Base-by-base conservation (phyloP, 1,284 basidiomycete genomes). In the Peniophora sp. region DNA sequence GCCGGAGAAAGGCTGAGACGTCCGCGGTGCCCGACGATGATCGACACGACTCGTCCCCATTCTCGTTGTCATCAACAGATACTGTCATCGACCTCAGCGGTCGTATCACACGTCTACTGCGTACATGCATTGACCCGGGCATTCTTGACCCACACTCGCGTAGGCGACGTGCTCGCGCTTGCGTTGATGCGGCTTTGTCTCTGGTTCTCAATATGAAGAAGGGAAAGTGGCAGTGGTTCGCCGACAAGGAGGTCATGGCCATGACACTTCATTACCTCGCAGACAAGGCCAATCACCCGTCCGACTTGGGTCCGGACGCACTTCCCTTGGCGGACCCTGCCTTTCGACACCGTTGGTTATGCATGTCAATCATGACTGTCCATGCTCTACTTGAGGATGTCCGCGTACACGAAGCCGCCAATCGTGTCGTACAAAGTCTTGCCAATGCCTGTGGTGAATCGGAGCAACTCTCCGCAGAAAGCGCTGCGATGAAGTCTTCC, bases 51-150 rank as follows among this genome's bases (percentile, higher is more conserved):
- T 23, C 43, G 14, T n/a, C 18, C 5, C 34, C 43, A 18, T 45
- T 36, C 11, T 24, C 12, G 8, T 6, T 10, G n/a, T 15, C 14
- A 3, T 46, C 9, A 3, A 32, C 39, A 6, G 44, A 50, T 39
- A 32, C 48, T n/a, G 44, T 55, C 12, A 35, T 10, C 6, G 47
- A 51, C 35, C 54, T 55, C n/a, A 47, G 50, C 18, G 32, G 36
- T 10, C 42, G 52, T n/a, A 54, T 55, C 18, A 48, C 50, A 3
- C 52, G 50, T 10, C 41, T 55, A 14, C 32, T 54, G 17, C 49
- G 50, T 18, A 55, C 52, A 2, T 55, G 54, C 47, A 48, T 52
- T 3, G 54, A 54, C 14, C 42, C 50, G 23, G 46, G 46, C 24
- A 47, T 47, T 14, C 46, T 47, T 6, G 15, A 27, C 5, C 15